Evolutionary conservation across 352 stramenopile species (phyloP), one percentile per base, ranked within the genome.

Genomic region (Globisporangium acanthophoron): DNA sequence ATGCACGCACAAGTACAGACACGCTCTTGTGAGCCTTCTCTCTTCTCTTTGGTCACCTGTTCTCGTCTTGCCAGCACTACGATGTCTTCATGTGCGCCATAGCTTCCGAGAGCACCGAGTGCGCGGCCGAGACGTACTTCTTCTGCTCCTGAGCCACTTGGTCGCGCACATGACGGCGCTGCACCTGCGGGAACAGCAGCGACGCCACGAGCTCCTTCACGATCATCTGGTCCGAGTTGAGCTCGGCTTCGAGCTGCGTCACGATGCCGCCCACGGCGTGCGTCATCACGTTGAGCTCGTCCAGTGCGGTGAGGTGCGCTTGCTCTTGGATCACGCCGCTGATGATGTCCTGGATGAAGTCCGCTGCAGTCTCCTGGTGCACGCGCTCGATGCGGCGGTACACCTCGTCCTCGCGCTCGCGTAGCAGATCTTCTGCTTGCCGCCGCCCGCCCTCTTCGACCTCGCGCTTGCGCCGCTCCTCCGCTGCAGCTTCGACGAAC

Each of bases 381-480:
- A 95, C 80, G 39, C 72, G 72, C 72, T 85, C 77, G 35, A 96
- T 77, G 45, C 73, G 74, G 27, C 71, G 70, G 58, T 81, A 96
- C 4, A 95, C 85, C 35, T 92, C 82, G 61, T 96, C 87, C 50
- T 96, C 78, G 18, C 87, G 85, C 37, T 75, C 70, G n/a, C 88
- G 78, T 45, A 91, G 56, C 16, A 92, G 51, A 40, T 96, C 87
- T 60, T 97, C 90, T 20, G 85, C 84, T 63, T 97, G 90, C 9
- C 90, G 81, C 11, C 79, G 77, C 0, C 88, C 88, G 13, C 83
- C 90, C 71, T 97, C 90, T 56, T 92, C 77, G 27, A 92, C 76
- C 60, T 97, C 90, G 15, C 85, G 76, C 16, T 73, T 67, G 7
- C 82, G 74, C 5, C 90, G 81, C 54, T 88, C 71, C 46, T 90